Percentiles rank a stretch among this genome's conserved stretches.
These are phyloP conservation scores for Abortiporus biennis DNA, from an alignment of 1,284 basidiomycete genomes.

Conservation along the genomic window DNA sequence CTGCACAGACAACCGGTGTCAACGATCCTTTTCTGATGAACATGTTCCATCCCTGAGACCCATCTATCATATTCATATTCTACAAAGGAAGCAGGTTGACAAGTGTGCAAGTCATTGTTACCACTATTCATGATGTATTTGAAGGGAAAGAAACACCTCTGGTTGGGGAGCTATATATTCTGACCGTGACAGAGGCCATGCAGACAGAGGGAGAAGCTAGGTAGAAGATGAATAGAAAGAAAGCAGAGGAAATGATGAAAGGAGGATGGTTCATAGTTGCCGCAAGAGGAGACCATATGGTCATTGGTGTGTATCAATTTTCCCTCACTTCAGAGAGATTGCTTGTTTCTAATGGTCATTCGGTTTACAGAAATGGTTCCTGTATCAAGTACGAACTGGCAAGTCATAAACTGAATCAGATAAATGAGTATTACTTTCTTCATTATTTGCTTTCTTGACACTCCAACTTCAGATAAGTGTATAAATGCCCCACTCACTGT, in stretches of 20 bases:
- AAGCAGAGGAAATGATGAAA: conserved; percentile 4
- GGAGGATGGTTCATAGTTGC: conserved; percentile 3
- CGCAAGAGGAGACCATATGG: neutral
- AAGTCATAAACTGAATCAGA: too few relatives aligned
- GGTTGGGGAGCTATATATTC: conserved; percentile 8
- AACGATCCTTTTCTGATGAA: neutral
- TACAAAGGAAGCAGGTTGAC: neutral
- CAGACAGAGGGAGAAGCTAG: neutral
- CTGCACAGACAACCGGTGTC: conserved; percentile 9
- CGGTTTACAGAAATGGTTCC: too few relatives aligned
- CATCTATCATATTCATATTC: conserved; percentile 1
- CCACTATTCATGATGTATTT: neutral
- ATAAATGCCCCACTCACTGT: too few relatives aligned
- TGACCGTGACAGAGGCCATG: conserved; percentile 6
- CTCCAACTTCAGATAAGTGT: too few relatives aligned
- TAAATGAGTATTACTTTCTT: too few relatives aligned
- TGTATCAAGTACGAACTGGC: too few relatives aligned
- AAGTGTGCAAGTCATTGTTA: neutral
- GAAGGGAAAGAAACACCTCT: conserved; percentile 5
- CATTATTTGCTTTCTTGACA: too few relatives aligned
- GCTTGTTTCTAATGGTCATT: too few relatives aligned
- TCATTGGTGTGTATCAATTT: too few relatives aligned
- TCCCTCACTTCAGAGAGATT: too few relatives aligned
- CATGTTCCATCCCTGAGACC: neutral
- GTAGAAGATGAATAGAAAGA: conserved; percentile 22